Evolutionary conservation across 352 stramenopile genomes (phyloP), one percentile per base, ranked within the genome.

Genomic region (Pythium chondricola): DNA sequence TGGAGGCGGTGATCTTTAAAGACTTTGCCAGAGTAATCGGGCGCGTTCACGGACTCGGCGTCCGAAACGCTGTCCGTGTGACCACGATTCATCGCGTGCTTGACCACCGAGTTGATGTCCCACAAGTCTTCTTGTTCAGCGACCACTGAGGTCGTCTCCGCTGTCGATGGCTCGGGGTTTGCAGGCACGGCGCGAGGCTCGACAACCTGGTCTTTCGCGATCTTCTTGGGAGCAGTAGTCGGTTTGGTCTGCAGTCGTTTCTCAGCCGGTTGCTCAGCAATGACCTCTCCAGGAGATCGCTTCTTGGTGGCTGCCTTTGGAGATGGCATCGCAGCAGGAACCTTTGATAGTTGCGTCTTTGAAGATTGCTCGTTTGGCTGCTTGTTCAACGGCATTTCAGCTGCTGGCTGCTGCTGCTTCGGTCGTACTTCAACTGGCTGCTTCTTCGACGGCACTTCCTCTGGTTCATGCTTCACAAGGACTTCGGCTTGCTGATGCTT

Each of bases 1-100:
- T 65, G 45, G 16, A 62, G 49, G 10, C 54, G 58, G 22, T 46
- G 42, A 2, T 61, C 32, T 4, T 33, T 38, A 0, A 65, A 75
- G 6, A 36, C 16, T 1, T 63, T 48, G 9, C 39, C 31, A 18
- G 49, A 21, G 27, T 48, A 57, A 13, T 45, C 18, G 4, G 29
- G 21, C 21, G 38, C 37, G 5, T 14, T 29, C n/a, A 17, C 21
- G 18, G 43, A 4, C 8, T 46, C 21, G 13, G 38, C 55, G 11
- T 59, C 52, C 41, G 43, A 45, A 8, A 39, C 52, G 27, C 27
- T 32, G 27, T n/a, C 48, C 33, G 3, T 2, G 9, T 31, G 14
- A n/a, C 35, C 48, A 11, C 3, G 4, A 13, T 44, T 33, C 5
- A 63, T 39, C 1, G 56, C 53, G 4, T 25, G 31, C 20, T 53